Base-by-base conservation (phyloP, 1,139 yeast species). In the Yamadazyma blattariae region DNA sequence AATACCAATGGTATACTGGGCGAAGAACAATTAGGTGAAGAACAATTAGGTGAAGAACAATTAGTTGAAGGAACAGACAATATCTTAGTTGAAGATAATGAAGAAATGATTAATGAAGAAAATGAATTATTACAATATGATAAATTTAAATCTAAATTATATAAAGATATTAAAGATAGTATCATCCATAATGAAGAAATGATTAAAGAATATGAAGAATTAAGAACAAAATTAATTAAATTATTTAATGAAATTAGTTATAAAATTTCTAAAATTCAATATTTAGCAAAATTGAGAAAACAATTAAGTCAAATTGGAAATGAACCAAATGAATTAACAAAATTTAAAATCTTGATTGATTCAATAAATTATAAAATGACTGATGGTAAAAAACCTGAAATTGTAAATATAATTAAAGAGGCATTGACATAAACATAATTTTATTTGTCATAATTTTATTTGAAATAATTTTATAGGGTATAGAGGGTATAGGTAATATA, bases 301-400 rank as follows among this genome's bases (percentile, higher is more conserved):
- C 49, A 52, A 24, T 31, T 59, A 18, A 21, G 41, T 18, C 28
- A 41, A 3, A 38, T 46, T 19, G 56, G 51, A 30, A 50, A 57
- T 37, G 59, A 55, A 14, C 28, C 25, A 7, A 38, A 28, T 11
- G 67, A 65, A 38, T 44, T 64, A 21, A 54, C 50, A 28, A 53
- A 57, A 38, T 67, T 67, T 36, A 47, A 58, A 25, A 50, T 62
- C 3, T 48, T 67, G 23, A 62, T 60, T 30, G 71, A 65, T 27
- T 29, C 40, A 15, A 41, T 47, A 36, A 45, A 45, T 35, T 40
- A 50, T 21, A 46, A 43, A 27, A 35, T 38, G 29, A 39, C 43
- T 21, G 38, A 29, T 5, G 22, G 27, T 4, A 46, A 45, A 28
- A 26, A 34, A 25, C 27, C 27, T 7, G 32, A 33, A 21, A 36